phyloP scores from a whole-genome alignment of 176 grass and related monocot genomes.

The Avena atlantica region DNA sequence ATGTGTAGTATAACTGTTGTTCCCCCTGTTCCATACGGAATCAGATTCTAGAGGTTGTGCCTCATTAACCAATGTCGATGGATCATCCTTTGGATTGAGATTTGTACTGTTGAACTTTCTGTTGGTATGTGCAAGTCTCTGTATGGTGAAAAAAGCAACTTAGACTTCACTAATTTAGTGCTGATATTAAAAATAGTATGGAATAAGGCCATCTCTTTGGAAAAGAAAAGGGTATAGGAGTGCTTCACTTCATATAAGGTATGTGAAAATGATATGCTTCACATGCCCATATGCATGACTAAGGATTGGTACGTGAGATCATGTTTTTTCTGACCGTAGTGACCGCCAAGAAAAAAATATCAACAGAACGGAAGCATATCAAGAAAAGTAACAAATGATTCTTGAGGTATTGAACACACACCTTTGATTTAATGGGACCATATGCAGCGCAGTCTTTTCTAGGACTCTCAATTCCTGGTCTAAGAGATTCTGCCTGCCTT shows the following conservation, averaged over 20 bases:
- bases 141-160: neutral
- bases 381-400: slow-evolving; percentile 3
- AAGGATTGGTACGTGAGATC: neutral
- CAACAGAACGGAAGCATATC: neutral
- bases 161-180: slow-evolving; percentile 11
- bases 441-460: slow-evolving; percentile 36
- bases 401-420: neutral
- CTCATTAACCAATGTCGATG: slow-evolving; percentile 9
- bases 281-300: neutral
- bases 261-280: neutral
- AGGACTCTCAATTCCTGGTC: slow-evolving; percentile 41
- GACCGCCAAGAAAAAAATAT: neutral
- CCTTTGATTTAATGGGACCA: slow-evolving; percentile 48
- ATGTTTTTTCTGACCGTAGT: neutral
- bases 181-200: neutral
- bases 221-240: neutral
- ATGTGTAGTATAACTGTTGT: slow-evolving; percentile 28
- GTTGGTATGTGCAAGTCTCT: slow-evolving; percentile 49
- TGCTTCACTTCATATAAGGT: neutral
- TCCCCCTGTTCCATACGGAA: slow-evolving; percentile 38
- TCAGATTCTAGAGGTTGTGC: slow-evolving; percentile 44
- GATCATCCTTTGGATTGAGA: slow-evolving; percentile 43
- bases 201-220: neutral
- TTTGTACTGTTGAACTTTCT: slow-evolving; percentile 40
- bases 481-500: slow-evolving; percentile 61